Conservation (phyloP, 345 rosid species). For the Gossypium longicalyx region DNA sequence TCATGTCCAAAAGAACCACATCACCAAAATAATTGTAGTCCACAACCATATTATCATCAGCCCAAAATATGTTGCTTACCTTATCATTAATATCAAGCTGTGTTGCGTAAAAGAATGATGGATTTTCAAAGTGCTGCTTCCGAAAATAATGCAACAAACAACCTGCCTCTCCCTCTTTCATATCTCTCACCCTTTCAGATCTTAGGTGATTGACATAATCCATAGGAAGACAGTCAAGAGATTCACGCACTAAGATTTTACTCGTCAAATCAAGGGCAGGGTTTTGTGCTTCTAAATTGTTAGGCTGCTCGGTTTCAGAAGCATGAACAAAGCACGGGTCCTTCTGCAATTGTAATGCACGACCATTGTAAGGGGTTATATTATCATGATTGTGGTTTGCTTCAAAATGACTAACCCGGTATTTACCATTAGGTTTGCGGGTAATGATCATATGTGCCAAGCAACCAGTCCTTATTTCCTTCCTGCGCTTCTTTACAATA, state of each 20-base stretch:
- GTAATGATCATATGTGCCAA: conserved; percentile 38
- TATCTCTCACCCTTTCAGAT: conserved; percentile 27
- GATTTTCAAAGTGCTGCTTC: conserved; percentile 33
- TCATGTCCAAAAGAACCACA: conserved; percentile 36
- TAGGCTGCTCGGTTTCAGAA: conserved; percentile 12
- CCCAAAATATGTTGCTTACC: conserved; percentile 40
- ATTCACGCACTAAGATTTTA: conserved; percentile 16
- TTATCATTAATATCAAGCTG: conserved; percentile 35
- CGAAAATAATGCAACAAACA: conserved; percentile 31
- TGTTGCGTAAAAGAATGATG: conserved; percentile 21
- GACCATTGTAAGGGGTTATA: conserved; percentile 19
- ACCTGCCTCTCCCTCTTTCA: conserved; percentile 34
- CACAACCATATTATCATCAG: conserved; percentile 27
- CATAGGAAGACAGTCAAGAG: conserved; percentile 25
- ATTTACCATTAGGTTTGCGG: conserved; percentile 32
- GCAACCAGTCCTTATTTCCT: conserved; percentile 40
- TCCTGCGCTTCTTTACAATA: conserved; percentile 25
- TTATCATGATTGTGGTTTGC: conserved; percentile 34
- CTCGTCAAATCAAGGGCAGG: conserved; percentile 11
- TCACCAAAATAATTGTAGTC: conserved; percentile 36
- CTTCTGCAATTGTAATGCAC: conserved; percentile 21
- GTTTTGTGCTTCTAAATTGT: conserved; percentile 14
- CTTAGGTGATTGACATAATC: conserved; percentile 22
- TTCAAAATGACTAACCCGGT: conserved; percentile 32
- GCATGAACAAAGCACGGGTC: conserved; percentile 21